Base-by-base conservation (phyloP, 768 basidiomycete species). In the Leccinum variicolor region DNA sequence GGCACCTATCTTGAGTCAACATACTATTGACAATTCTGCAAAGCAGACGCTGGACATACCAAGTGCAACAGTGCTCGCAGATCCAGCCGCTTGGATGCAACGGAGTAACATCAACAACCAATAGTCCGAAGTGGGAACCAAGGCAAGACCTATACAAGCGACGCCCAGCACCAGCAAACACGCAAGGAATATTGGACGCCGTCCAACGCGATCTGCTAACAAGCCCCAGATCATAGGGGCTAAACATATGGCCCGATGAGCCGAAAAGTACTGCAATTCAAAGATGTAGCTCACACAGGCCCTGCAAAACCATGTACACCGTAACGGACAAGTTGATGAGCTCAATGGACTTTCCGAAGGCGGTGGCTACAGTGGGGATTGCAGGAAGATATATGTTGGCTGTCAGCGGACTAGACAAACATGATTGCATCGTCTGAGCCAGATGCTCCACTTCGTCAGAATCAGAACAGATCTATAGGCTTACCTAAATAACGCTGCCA, bases 21-120 rank as follows among this genome's bases (percentile, higher is more conserved):
- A 21, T 23, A 23, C 25, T 19, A n/a, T 41, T 4, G 48, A 39
- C 29, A 33, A 6, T 46, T 57, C 4, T 15, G 7, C 15, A 28
- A 34, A 7, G 39, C 6, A 19, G 25, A 34, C 10, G 28, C 17
- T 13, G 33, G 65, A 14, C 68, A 45, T 67, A 82, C 89, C 89
- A 21, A 92, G 75, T 0, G 89, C 89, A 59, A 91, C 78, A 0
- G 88, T 90, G 56, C 89, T 89, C 0, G 90, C 88, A 3, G 86
- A 90, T 1, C 92, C 91, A 3, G 85, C 79, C 2, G 89, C 85
- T 75, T 94, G 92, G 3, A 93, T 36, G 58, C 87, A 90, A 23
- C 92, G 82, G n/a, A 94, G 78, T 15, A 94, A 62, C 75, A 94
- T 79, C 11, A 94, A 75, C 6, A 91, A 73, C 90, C 89, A 93